Evolutionary conservation across 2,329 filamentous ascomycete genomes (phyloP), one percentile per base, ranked within the genome.

Genomic region (Trichoderma sp.): DNA sequence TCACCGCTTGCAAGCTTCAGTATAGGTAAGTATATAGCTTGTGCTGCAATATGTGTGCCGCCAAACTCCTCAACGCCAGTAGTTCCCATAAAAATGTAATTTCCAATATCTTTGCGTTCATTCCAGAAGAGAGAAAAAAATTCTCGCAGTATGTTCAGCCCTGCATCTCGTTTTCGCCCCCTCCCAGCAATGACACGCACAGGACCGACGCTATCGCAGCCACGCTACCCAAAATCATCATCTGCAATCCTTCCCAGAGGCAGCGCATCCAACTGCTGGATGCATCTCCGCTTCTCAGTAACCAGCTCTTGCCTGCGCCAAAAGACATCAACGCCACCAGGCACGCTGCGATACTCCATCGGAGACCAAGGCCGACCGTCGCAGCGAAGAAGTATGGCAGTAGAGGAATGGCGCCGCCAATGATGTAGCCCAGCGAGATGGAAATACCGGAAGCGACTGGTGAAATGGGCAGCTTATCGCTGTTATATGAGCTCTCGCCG

Each of bases 331-430:
- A 74, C 0, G 85, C 84, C 1, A 86, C 61, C 1, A 87, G 76
- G 77, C 88, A 89, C 4, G 88, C 77, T 0, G 76, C 79, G 10
- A 87, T 83, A 55, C 86, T 88, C 78, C 84, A 86, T 16, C 81
- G 82, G 33, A 92, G 77, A 1, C 80, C 82, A 5, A 74, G 63
- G 0, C 75, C 78, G 0, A 84, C 79, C 2, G 76, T 79, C 2
- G 71, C 57, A 19, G 81, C 77, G 66, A 89, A 85, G 69, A 91
- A 86, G 75, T 91, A 91, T 0, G 89, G 89, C 29, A 88, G 77
- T 13, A 91, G 78, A 0, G 89, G 88, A 33, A 91, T 84, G 69
- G 89, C 81, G 0, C 89, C 89, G 5, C 89, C 89, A 2, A 89
- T 77, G 43, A 90, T 83, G 73, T 91, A 91, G 0, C 88, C 88